Conservation (phyloP, 2,329 filamentous ascomycete species). For the Tolypocladium inflatum region DNA sequence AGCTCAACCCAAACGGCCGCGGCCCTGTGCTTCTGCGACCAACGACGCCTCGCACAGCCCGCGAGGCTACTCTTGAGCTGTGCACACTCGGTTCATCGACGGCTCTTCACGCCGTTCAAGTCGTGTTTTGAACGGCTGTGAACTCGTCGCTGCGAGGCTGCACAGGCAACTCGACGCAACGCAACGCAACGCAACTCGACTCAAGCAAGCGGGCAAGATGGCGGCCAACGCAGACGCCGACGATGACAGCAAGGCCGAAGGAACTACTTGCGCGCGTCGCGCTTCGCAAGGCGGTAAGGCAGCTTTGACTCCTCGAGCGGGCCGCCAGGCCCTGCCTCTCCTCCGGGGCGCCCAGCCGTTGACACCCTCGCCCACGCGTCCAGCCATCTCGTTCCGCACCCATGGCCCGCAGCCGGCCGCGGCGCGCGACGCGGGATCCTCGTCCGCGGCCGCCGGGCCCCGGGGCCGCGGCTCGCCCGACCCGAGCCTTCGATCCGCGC, state of each 20-base stretch:
- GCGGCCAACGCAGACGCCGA: too few species aligned
- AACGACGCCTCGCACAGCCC: too few species aligned
- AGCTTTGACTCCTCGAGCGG: not conserved
- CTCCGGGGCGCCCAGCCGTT: not conserved
- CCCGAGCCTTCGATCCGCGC: not conserved
- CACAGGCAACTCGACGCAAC: too few species aligned
- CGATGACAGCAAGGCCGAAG: not conserved
- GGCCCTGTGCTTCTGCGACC: too few species aligned
- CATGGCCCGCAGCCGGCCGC: not conserved
- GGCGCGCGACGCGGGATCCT: not conserved
- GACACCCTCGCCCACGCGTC: not conserved
- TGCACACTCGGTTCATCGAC: too few species aligned
- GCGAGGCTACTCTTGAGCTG: too few species aligned
- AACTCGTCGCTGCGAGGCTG: too few species aligned
- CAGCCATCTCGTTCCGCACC: not conserved
- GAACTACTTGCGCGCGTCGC: not conserved
- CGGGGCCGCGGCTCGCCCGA: not conserved
- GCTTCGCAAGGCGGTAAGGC: not conserved
- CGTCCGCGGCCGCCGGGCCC: not conserved
- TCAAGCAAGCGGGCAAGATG: too few species aligned
- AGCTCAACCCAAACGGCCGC: too few species aligned
- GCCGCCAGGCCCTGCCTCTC: not conserved
- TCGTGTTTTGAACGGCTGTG: too few species aligned
- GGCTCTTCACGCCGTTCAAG: too few species aligned
- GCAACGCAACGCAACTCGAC: too few species aligned